These are phyloP conservation scores for Madurella fahalii DNA, from an alignment of 2,329 filamentous ascomycete species.

Conservation along the genomic window DNA sequence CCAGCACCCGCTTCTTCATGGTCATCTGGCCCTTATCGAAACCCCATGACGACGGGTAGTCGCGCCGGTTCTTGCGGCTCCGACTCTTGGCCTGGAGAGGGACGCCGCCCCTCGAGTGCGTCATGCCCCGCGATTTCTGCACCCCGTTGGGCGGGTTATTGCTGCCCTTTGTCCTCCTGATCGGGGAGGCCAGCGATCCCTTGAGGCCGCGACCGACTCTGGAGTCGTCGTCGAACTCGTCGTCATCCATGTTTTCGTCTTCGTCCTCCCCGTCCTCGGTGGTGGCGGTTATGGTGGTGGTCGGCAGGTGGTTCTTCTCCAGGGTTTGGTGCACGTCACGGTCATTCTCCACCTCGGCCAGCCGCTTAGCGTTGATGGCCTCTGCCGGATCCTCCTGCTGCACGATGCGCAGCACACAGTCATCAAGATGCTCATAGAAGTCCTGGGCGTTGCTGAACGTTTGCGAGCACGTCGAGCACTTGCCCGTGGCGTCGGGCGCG, in stretches of 20 bases:
- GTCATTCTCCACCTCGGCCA: slow-evolving; percentile 64
- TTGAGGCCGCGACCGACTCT: slow-evolving; percentile 41
- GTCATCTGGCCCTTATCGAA: slow-evolving; percentile 91
- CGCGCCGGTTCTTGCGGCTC: slow-evolving; percentile 84
- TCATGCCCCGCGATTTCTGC: slow-evolving; percentile 68
- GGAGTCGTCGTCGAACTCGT: slow-evolving; percentile 58
- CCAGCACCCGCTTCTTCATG: slow-evolving; percentile 95
- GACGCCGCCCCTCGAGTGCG: slow-evolving; percentile 71
- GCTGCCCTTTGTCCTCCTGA: slow-evolving; percentile 52
- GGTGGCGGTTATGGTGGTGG: slow-evolving; percentile 37
- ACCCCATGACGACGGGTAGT: slow-evolving; percentile 92
- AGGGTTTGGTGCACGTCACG: slow-evolving; percentile 58
- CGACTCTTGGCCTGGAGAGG: slow-evolving; percentile 51
- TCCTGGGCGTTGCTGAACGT: slow-evolving; percentile 93
- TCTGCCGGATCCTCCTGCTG: slow-evolving; percentile 68
- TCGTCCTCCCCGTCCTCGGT: slow-evolving; percentile 41
- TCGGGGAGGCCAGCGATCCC: slow-evolving; percentile 42
- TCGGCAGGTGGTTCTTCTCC: slow-evolving; percentile 60
- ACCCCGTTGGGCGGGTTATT: slow-evolving; percentile 56
- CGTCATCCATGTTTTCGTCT: slow-evolving; percentile 50
- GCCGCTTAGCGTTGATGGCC: slow-evolving; percentile 62
- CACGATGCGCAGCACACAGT: slow-evolving; percentile 67
- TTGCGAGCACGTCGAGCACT: slow-evolving; percentile 89
- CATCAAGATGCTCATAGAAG: slow-evolving; percentile 95
- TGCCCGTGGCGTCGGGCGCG: slow-evolving; percentile 76